Evolutionary conservation across 2,329 filamentous ascomycete species (phyloP), one percentile per base, ranked within the genome.

Genomic region (Pseudocercospora pini-densiflorae): DNA sequence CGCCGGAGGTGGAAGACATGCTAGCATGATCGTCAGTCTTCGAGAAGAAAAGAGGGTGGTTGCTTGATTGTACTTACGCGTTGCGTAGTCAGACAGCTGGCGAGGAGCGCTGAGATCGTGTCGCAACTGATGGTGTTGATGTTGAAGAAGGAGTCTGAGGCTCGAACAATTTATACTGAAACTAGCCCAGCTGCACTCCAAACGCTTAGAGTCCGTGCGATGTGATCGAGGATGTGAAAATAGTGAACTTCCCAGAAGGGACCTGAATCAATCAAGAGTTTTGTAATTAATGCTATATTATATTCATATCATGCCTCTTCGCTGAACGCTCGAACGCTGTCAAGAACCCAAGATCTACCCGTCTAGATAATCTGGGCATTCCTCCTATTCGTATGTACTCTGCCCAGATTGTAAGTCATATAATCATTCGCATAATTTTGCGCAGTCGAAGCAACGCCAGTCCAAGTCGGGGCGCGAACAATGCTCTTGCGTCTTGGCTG

Each of bases 311-410:
- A 47, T 47, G 9, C 45, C 45, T n/a, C 19, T 8, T 49, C 12
- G 24, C 51, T 55, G 23, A 29, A 55, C 27, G 53, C 53, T 53
- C 21, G 21, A 23, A 53, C 21, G 21, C 24, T 23, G 21, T 14
- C 10, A 24, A 49, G 6, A 49, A 19, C 9, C 14, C 3, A 19
- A 49, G 14, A 45, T 3, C 4, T 3, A 45, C n/a, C n/a, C 6
- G 6, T 53, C 59, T 68, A 68, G 19, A 63, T 57, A 36, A 70
- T 65, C n/a, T 68, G 62, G 12, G 66, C 68, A 63, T 71, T 71
- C 55, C 62, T 63, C 58, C 59, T 61, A 57, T 71, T 71, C 59
- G 70, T 70, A 27, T 61, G 54, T 36, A 64, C 61, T 12, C 68
- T 62, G 23, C 59, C 63, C 58, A 70, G 24, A 59, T 71, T 71